phyloP scores from a whole-genome alignment of 1,284 basidiomycete genomes.

The Boletus sp. region DNA sequence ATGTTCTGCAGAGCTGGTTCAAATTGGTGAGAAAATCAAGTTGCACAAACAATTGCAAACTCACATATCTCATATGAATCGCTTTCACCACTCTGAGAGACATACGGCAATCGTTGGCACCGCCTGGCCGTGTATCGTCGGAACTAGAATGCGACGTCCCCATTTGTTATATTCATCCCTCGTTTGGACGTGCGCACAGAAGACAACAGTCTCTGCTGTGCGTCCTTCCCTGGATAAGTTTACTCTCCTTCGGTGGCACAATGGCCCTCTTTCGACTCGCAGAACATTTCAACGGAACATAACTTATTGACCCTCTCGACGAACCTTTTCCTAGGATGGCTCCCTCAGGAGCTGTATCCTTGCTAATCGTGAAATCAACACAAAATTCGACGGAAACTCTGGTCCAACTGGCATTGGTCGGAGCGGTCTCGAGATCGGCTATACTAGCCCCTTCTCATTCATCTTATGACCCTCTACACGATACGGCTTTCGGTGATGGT shows the following conservation, averaged over 20 bases:
- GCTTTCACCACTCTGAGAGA: slow-evolving; percentile 23
- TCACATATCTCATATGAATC: too few species aligned
- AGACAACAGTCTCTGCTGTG: slow-evolving; percentile 17
- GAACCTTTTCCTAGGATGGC: slow-evolving; percentile 10
- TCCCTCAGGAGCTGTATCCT: too few species aligned
- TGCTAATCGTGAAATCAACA: slow-evolving; percentile 54
- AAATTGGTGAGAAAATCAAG: too few species aligned
- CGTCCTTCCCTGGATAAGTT: slow-evolving; percentile 25
- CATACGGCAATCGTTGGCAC: slow-evolving; percentile 12
- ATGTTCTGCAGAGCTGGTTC: too few species aligned
- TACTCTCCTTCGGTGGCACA: slow-evolving; percentile 15
- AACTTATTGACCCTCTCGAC: background rate
- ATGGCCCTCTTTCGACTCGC: slow-evolving; percentile 26
- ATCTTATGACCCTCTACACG: slow-evolving; percentile 6
- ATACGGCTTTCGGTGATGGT: slow-evolving; percentile 34
- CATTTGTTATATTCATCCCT: slow-evolving; percentile 18
- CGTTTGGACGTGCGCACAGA: slow-evolving; percentile 22
- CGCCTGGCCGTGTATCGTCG: slow-evolving; percentile 14
- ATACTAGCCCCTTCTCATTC: slow-evolving; percentile 49
- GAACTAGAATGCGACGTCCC: slow-evolving; percentile 18
- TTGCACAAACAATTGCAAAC: too few species aligned
- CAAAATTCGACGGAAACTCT: slow-evolving; percentile 76
- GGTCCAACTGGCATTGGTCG: slow-evolving; percentile 91
- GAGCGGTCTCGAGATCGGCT: slow-evolving; percentile 78
- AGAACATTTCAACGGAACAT: slow-evolving; percentile 11